These are phyloP conservation scores for Dryadomyces sulphureus DNA, from an alignment of 2,329 filamentous ascomycete genomes.

Conservation along the genomic window DNA sequence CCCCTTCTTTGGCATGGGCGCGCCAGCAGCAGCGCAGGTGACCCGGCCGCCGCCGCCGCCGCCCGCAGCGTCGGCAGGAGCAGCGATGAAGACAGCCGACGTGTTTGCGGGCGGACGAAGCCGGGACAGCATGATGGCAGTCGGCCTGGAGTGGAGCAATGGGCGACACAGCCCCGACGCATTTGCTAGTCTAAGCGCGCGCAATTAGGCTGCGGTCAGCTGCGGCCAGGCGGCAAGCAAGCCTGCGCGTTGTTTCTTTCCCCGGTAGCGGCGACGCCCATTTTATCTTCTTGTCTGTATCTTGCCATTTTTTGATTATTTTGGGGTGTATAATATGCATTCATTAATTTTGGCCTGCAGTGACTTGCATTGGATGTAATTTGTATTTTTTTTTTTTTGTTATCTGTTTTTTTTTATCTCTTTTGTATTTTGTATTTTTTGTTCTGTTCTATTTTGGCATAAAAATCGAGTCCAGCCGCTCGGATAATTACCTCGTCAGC, in stretches of 20 bases:
- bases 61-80: constrained; percentile 4
- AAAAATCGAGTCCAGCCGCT: too few species aligned
- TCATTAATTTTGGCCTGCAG: not conserved
- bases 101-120: constrained; percentile 32
- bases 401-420: too few species aligned
- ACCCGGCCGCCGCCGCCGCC: constrained; percentile 6
- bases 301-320: not conserved
- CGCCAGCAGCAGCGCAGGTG: constrained; percentile 7
- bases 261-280: too few species aligned
- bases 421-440: not conserved
- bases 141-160: constrained; percentile 50
- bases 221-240: too few species aligned
- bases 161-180: constrained; percentile 68
- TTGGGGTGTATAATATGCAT: constrained; percentile 1
- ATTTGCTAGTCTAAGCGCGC: constrained; percentile 59
- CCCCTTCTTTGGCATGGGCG: constrained; percentile 32
- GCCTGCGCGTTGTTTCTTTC: too few species aligned
- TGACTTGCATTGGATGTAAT: not conserved
- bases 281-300: too few species aligned
- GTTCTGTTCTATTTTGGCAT: not conserved
- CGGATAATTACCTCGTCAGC: too few species aligned
- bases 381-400: not conserved
- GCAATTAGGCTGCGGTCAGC: too few species aligned
- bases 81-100: constrained; percentile 8
- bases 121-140: constrained; percentile 57